phyloP scores from a whole-genome alignment of 1,284 basidiomycete species.

The Porphyrellus sp. region DNA sequence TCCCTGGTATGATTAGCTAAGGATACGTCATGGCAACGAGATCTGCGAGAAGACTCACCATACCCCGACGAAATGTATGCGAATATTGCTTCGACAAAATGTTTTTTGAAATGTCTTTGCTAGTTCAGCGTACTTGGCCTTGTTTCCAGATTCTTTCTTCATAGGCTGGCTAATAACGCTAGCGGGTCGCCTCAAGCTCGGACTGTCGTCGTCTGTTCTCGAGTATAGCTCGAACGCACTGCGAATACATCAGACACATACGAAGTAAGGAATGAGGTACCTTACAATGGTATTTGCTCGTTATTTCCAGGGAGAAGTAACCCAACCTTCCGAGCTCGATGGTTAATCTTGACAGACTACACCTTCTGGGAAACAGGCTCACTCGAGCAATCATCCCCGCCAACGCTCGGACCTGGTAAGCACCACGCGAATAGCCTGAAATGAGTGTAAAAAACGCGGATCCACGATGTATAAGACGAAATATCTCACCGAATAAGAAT shows the following conservation, averaged over 20 bases:
- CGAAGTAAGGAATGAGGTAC: background rate
- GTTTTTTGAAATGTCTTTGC: conserved; percentile 28
- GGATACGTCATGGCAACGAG: background rate
- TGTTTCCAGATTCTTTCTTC: conserved; percentile 15
- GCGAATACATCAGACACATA: conserved; percentile 1
- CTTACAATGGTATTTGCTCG: conserved; percentile 39
- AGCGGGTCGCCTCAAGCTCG: conserved; percentile 4
- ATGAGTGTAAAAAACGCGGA: background rate
- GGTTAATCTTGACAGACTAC: background rate
- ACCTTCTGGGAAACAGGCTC: background rate
- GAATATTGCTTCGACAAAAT: conserved; percentile 27
- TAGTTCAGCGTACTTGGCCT: conserved; percentile 6
- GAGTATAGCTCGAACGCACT: conserved; percentile 35
- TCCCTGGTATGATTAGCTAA: conserved; percentile 22
- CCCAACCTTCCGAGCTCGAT: conserved; percentile 31
- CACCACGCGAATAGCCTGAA: conserved; percentile 40
- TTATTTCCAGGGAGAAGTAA: conserved; percentile 37
- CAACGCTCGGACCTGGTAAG: conserved; percentile 39
- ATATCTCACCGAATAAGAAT: conserved; percentile 34
- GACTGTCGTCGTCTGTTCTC: conserved; percentile 19
- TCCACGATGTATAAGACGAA: background rate
- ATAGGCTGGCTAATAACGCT: conserved; percentile 15
- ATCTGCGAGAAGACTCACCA: conserved; percentile 27
- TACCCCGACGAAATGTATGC: conserved; percentile 39
- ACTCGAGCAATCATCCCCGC: conserved; percentile 39